Conservation (phyloP, 1,284 basidiomycete genomes). For the Ceratobasidium papillatum region DNA sequence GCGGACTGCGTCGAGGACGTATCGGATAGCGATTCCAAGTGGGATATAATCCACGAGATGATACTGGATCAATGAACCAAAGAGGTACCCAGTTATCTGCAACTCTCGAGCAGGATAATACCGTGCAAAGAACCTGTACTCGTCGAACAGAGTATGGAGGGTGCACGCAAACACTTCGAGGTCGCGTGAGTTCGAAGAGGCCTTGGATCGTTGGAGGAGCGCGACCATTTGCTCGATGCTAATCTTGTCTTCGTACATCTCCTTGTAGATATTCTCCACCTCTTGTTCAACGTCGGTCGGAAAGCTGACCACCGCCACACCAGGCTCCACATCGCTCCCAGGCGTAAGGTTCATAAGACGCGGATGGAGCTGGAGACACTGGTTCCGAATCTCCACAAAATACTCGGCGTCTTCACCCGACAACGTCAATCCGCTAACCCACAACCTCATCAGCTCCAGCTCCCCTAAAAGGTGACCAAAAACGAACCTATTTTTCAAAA, state of each 20-base stretch:
- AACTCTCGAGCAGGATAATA: conserved; percentile 95
- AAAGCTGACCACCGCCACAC: conserved; percentile 90
- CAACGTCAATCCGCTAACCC: conserved; percentile 58
- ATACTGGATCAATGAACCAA: conserved; percentile 95
- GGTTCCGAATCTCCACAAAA: conserved; percentile 92
- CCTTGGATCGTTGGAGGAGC: conserved; percentile 86
- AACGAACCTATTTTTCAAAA: conserved; percentile 79
- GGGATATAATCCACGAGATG: conserved; percentile 95
- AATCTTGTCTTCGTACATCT: conserved; percentile 97
- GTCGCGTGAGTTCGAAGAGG: conserved; percentile 83
- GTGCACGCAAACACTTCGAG: conserved; percentile 99
- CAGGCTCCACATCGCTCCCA: conserved; percentile 88
- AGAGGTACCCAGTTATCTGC: conserved; percentile 94
- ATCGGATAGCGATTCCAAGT: conserved; percentile 96
- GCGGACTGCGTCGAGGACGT: conserved; percentile 92
- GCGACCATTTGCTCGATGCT: conserved; percentile 93
- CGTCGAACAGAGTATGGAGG: conserved; percentile 99
- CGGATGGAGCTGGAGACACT: conserved; percentile 95
- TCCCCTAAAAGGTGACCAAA: background rate
- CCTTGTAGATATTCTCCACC: conserved; percentile 95
- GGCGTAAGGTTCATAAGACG: conserved; percentile 96
- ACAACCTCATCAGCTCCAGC: background rate
- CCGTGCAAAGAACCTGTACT: conserved; percentile 99
- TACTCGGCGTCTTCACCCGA: conserved; percentile 79
- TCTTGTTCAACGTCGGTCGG: conserved; percentile 89